phyloP scores from a whole-genome alignment of 225 moss, liverwort and hornwort genomes.

The Pseudoscleropodium purum region DNA sequence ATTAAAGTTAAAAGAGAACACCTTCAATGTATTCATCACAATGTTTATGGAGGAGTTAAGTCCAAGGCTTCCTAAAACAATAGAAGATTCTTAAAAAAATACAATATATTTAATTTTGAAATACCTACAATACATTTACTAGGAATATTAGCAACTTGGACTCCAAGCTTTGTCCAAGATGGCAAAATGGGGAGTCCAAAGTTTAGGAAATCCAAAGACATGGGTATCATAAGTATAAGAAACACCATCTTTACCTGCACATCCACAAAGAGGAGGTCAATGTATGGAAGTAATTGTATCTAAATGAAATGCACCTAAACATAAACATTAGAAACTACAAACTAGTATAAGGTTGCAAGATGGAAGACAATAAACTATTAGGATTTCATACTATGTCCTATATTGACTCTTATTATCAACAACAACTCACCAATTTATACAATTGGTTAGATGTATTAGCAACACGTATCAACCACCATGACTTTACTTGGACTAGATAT shows the following conservation, averaged over 20 bases:
- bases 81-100: not conserved
- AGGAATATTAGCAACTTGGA: not conserved
- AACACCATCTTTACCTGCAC: rapidly evolving
- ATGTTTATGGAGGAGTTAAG: rapidly evolving
- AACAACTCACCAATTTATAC: not conserved
- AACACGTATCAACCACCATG: rapidly evolving
- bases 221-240: not conserved
- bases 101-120: rapidly evolving
- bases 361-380: not conserved
- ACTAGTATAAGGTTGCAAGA: not conserved
- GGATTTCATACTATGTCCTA: not conserved
- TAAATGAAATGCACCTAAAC: not conserved
- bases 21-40: not conserved
- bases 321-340: not conserved
- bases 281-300: rapidly evolving
- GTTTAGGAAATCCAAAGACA: not conserved
- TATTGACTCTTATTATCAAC: rapidly evolving
- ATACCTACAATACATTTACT: not conserved
- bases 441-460: not conserved
- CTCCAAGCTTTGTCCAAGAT: not conserved
- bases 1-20: not conserved
- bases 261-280: not conserved
- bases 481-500: not conserved
- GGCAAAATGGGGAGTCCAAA: rapidly evolving
- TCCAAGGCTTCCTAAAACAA: not conserved